Base-by-base conservation (phyloP, 2,329 filamentous ascomycete genomes). In the Neodidymelliopsis sp. region DNA sequence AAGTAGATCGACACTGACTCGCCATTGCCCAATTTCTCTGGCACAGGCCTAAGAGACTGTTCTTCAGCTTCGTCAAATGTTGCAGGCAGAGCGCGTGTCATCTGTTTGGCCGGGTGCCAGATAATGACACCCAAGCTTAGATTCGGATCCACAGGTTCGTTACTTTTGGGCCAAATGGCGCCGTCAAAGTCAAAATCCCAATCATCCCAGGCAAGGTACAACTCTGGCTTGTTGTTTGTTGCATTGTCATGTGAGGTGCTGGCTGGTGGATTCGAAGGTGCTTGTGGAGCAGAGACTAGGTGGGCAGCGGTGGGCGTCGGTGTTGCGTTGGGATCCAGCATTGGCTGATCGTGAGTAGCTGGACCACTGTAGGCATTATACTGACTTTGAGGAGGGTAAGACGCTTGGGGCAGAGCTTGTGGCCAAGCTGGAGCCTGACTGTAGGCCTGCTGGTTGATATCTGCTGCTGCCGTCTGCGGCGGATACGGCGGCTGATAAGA, bases 1-100 rank as follows among this genome's bases (percentile, higher is more conserved):
- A 80, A 77, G 51, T 82, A 81, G 40, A 77, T 74, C 1, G 80
- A 83, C 3, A 80, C 74, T 27, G 76, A 79, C 37, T 75, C 73
- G 11, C 75, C 76, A 19, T 77, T 73, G 16, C 62, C 59, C 6
- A 74, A 53, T 31, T 60, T 65, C 13, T 72, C 64, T 2, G 69
- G 65, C 8, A 69, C 65, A 11, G 73, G 71, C 18, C 73, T 72
- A 31, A 74, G 37, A 16, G 73, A 72, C 48, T 75, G 73, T 36
- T 75, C 65, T 56, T 78, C 76, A 11, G 75, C 76, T 57, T 78
- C 74, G 4, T 60, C 64, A 36, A 72, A 79, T 1, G 72, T 75
- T 1, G 74, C 65, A 13, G 77, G 74, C 18, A 79, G 56, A 13
- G 76, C 72, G 28, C 72, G 70, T 15, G 70, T 74, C 12, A 74